Conservation (phyloP, 1,284 basidiomycete genomes). For the Trametes hirsuta region DNA sequence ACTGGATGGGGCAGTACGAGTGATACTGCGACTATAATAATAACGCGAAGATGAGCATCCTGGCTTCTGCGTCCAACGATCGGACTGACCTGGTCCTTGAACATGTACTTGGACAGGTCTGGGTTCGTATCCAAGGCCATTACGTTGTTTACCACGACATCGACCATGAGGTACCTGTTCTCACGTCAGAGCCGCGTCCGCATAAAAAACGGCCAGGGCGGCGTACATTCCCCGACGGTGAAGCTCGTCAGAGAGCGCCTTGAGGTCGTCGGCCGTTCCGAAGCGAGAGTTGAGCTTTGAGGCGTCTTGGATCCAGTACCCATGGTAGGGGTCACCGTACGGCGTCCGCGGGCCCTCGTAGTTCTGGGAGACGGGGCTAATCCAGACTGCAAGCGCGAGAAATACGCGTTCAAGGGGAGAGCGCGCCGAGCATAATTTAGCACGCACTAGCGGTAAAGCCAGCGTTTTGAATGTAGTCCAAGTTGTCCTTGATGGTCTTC, state of each 20-base stretch:
- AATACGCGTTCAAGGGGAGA: background rate
- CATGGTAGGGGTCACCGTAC: constrained; percentile 74
- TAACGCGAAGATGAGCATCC: background rate
- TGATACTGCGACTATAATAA: constrained; percentile 57
- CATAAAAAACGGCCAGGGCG: background rate
- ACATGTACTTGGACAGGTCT: constrained; percentile 63
- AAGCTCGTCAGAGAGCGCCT: constrained; percentile 64
- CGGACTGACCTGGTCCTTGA: constrained; percentile 51
- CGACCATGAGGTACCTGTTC: constrained; percentile 74
- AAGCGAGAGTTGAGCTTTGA: constrained; percentile 70
- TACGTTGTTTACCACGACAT: constrained; percentile 79
- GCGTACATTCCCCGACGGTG: constrained; percentile 72
- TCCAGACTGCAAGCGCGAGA: constrained; percentile 51
- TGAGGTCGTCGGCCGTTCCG: constrained; percentile 73
- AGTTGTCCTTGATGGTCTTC: constrained; percentile 73
- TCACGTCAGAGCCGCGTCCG: background rate
- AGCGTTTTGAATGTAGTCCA: constrained; percentile 80
- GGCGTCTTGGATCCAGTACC: constrained; percentile 70
- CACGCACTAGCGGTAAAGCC: constrained; percentile 76
- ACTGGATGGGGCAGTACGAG: constrained; percentile 70
- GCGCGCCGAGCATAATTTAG: constrained; percentile 18
- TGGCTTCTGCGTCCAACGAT: constrained; percentile 1
- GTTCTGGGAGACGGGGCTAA: constrained; percentile 71
- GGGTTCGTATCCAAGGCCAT: constrained; percentile 61
- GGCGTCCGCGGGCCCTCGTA: constrained; percentile 68